A percentile compares a stretch with the other conserved stretches of the same genome.
Conservation (phyloP, 768 basidiomycete genomes). For the Trametes meyenii region DNA sequence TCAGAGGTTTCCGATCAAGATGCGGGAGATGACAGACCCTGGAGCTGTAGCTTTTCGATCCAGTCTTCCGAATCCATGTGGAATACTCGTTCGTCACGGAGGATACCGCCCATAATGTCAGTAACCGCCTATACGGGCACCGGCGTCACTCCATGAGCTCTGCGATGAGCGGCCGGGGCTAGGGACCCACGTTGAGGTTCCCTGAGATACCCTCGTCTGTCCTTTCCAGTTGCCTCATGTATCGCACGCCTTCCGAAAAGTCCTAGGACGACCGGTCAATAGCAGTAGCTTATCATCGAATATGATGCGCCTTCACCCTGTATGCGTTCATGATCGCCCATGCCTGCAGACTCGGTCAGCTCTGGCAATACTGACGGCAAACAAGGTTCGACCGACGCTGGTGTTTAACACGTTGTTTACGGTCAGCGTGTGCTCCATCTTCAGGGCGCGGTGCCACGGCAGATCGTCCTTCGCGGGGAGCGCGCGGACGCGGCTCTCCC, state of each 20-base stretch:
- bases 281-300: constrained; percentile 4
- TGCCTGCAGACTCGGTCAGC: constrained; percentile 21
- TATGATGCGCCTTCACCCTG: constrained; percentile 10
- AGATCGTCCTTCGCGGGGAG: constrained; percentile 9
- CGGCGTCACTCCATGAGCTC: too few species aligned
- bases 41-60: constrained; percentile 39
- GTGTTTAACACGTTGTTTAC: constrained; percentile 15
- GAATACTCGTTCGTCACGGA: constrained; percentile 44
- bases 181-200: constrained; percentile 14
- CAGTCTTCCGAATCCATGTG: constrained; percentile 38
- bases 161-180: not conserved
- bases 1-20: not conserved
- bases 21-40: constrained; percentile 33
- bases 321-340: constrained; percentile 30
- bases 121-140: constrained; percentile 33
- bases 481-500: not conserved
- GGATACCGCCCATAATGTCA: constrained; percentile 40
- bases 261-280: constrained; percentile 10
- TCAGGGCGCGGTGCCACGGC: constrained; percentile 28
- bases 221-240: constrained; percentile 24
- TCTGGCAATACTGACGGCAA: not conserved
- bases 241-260: constrained; percentile 19
- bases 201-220: constrained; percentile 8
- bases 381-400: constrained; percentile 7
- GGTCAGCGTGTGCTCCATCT: constrained; percentile 24